Base-by-base conservation (phyloP, 352 stramenopile species). In the Phytophthora melonis region DNA sequence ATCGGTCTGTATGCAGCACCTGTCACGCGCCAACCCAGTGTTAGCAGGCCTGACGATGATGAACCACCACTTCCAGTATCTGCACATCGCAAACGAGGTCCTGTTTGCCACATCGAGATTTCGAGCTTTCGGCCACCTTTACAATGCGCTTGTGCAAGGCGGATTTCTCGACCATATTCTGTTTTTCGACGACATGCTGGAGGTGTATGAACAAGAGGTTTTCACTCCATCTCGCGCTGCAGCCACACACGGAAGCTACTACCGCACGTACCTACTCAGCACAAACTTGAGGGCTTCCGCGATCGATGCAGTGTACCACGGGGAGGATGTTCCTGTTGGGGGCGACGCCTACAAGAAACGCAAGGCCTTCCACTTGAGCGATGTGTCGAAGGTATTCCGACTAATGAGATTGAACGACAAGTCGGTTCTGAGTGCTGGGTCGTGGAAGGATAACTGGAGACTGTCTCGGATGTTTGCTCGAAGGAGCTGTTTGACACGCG, bases 141-240 rank as follows among this genome's bases (percentile, higher is more conserved):
- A 78, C 47, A 58, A 63, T 45, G 76, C 68, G 23, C 60, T 82
- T 5, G 23, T 65, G 27, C 58, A 76, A 18, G 53, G 58, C 34
- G n/a, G 54, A 1, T 50, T 72, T 19, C 13, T 82, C 1, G 16
- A 50, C 0, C 23, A 9, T 19, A 76, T 75, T n/a, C 47, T 61
- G 21, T 75, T 80, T 41, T 65, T 78, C 16, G 76, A 80, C 5
- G 52, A 63, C 0, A 14, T 75, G 30, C 43, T 80, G 21, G 16
- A 59, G 2, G 16, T 74, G 5, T 76, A 76, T 50, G 68, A 75
- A 5, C 3, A 53, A 13, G 45, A 50, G 16, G 54, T 78, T 16
- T 82, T 82, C 58, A 69, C 57, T 8, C 65, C 76, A n/a, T 78
- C 76, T 1, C 61, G 76, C 11, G 68, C 68, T 5, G 56, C 60